Conservation (phyloP, 129 eudicot species). For the carrot (Daucus carota) region DNA sequence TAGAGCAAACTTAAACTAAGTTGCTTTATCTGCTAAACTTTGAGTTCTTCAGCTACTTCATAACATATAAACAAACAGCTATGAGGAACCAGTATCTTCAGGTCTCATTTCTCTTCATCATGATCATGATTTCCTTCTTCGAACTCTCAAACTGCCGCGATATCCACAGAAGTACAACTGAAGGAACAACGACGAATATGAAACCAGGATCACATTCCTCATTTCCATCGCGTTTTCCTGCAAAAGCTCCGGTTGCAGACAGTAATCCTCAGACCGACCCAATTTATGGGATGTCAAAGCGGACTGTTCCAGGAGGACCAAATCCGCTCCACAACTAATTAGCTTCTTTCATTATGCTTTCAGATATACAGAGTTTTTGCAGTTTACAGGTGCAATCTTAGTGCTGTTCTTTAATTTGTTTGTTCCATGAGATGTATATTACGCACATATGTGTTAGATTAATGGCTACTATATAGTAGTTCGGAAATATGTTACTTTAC, state of each 20-base stretch:
- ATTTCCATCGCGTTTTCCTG: constrained; percentile 30
- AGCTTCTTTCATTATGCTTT: constrained; percentile 16
- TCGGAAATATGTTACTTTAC: not conserved
- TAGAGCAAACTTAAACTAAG: constrained; percentile 3
- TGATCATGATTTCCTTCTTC: constrained; percentile 23
- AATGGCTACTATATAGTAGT: not conserved
- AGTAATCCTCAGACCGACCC: constrained; percentile 18
- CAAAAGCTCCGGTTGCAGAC: constrained; percentile 32
- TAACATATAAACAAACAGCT: constrained; percentile 23
- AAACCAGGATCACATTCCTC: constrained; percentile 15
- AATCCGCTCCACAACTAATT: constrained; percentile 87
- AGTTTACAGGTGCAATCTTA: constrained; percentile 29
- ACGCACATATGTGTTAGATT: constrained; percentile 12
- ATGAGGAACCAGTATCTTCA: constrained; percentile 27
- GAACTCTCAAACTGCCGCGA: constrained; percentile 32
- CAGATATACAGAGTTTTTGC: constrained; percentile 31
- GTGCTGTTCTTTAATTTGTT: constrained; percentile 15
- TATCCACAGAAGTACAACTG: constrained; percentile 18
- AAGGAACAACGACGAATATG: constrained; percentile 14
- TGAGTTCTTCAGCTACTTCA: constrained; percentile 8
- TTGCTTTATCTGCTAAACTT: not conserved
- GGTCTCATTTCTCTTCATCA: constrained; percentile 26
- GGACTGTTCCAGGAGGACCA: constrained; percentile 66
- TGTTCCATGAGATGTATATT: constrained; percentile 23
- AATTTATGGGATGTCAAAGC: constrained; percentile 36